Conservation (phyloP, 2,329 filamentous ascomycete species). For the Fusarium abutilonis region DNA sequence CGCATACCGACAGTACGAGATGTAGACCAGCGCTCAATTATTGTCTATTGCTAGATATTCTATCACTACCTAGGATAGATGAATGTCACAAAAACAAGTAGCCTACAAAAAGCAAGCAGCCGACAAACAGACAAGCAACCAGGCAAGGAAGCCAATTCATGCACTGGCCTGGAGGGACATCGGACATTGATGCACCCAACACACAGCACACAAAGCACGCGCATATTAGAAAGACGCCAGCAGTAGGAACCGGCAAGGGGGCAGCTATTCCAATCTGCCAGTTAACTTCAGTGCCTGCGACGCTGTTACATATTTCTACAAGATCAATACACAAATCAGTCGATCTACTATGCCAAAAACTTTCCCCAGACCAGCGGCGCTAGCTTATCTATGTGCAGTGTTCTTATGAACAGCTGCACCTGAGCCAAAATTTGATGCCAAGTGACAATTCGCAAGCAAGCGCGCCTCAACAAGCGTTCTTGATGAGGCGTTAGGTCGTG, state of each 20-base stretch:
- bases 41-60: conserved; percentile 6
- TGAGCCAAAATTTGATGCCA: neutral
- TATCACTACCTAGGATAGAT: conserved; percentile 13
- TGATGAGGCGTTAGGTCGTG: conserved; percentile 23
- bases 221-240: conserved; percentile 16
- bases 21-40: conserved; percentile 39
- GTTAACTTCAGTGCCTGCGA: conserved; percentile 30
- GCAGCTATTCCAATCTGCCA: conserved; percentile 23
- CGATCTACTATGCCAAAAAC: conserved; percentile 5
- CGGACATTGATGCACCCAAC: conserved; percentile 26
- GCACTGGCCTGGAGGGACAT: conserved; percentile 12
- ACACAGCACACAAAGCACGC: conserved; percentile 7
- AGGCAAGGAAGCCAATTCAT: neutral
- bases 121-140: conserved; percentile 3
- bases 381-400: neutral
- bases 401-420: neutral
- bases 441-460: conserved; percentile 12
- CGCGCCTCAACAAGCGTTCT: conserved; percentile 23
- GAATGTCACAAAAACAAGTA: conserved; percentile 12
- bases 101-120: conserved; percentile 19
- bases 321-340: conserved; percentile 23
- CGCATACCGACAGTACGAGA: conserved; percentile 13
- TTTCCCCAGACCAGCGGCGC: conserved; percentile 11
- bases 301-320: conserved; percentile 21
- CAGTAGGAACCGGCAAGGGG: conserved; percentile 18